Evolutionary conservation across 805 yeast species (phyloP).

Genomic region (Lachancea quebecensis): DNA sequence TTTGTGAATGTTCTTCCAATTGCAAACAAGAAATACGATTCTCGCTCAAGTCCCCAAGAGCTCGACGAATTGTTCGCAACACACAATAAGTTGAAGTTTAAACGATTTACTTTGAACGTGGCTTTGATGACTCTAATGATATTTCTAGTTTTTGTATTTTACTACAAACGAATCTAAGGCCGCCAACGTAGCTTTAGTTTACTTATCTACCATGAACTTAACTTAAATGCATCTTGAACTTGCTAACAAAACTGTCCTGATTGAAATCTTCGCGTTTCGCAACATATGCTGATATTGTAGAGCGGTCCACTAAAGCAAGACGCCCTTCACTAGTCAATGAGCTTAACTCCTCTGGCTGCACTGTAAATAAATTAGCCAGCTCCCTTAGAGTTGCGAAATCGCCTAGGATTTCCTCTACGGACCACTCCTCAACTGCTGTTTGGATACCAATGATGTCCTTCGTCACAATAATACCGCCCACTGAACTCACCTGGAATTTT

Average conservation of each 20-base stretch:
- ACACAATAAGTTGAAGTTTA: background rate
- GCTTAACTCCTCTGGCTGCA: conserved; percentile 69
- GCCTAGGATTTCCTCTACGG: conserved; percentile 50
- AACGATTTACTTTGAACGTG: background rate
- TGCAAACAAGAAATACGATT: conserved; percentile 2
- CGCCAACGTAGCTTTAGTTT: background rate
- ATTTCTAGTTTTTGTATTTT: conserved; percentile 2
- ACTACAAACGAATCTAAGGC: conserved; percentile 1
- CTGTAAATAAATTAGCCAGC: conserved; percentile 76
- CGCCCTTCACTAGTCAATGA: conserved; percentile 80
- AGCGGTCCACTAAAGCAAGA: conserved; percentile 56
- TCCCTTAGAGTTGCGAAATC: conserved; percentile 69
- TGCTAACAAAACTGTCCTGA: conserved; percentile 29
- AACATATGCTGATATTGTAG: conserved; percentile 57
- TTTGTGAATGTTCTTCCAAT: background rate
- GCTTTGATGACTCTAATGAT: conserved; percentile 2
- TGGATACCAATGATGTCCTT: conserved; percentile 79
- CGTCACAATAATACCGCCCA: conserved; percentile 77
- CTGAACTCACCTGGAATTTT: conserved; percentile 66
- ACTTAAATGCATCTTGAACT: conserved; percentile 6
- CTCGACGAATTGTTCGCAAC: background rate
- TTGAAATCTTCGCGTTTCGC: conserved; percentile 65
- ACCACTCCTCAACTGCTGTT: conserved; percentile 60
- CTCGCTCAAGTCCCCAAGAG: background rate
- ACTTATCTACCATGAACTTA: background rate